Percentiles rank a stretch among this genome's conserved stretches.
phyloP scores from a whole-genome alignment of 306 rosid genomes.

The Dalbergia cochinchinensis region DNA sequence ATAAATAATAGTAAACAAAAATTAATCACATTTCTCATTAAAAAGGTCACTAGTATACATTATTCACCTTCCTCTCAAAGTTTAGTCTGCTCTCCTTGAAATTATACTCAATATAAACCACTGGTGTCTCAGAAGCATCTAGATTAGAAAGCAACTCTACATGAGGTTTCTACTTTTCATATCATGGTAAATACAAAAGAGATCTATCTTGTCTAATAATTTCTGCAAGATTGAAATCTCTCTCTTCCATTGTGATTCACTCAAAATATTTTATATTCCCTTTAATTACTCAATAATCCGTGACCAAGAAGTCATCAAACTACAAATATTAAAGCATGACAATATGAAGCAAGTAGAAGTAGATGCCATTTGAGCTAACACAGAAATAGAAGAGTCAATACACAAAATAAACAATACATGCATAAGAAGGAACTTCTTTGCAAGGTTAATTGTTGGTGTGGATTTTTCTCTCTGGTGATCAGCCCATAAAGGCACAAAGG shows the following conservation, averaged over 20 bases:
- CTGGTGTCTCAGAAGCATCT: background rate
- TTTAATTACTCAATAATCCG: background rate
- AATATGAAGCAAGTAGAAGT: slow-evolving; percentile 5
- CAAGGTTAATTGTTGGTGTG: background rate
- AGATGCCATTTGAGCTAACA: background rate
- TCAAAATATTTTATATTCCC: background rate
- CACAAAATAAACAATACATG: background rate
- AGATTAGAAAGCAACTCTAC: background rate
- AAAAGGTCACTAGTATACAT: slow-evolving; percentile 6
- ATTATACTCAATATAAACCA: background rate
- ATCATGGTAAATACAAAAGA: background rate
- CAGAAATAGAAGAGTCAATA: background rate
- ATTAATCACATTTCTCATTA: background rate
- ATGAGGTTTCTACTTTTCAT: background rate
- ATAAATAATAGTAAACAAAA: background rate
- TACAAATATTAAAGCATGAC: slow-evolving; percentile 1
- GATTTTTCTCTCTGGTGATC: background rate
- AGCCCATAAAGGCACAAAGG: background rate
- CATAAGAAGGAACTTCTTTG: background rate
- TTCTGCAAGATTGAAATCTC: background rate
- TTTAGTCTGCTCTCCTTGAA: background rate
- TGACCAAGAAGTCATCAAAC: slow-evolving; percentile 6
- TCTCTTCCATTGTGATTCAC: background rate
- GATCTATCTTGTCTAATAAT: background rate
- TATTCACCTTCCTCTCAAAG: background rate